phyloP scores from a whole-genome alignment of 768 basidiomycete species.

The Trametes gibbosa region DNA sequence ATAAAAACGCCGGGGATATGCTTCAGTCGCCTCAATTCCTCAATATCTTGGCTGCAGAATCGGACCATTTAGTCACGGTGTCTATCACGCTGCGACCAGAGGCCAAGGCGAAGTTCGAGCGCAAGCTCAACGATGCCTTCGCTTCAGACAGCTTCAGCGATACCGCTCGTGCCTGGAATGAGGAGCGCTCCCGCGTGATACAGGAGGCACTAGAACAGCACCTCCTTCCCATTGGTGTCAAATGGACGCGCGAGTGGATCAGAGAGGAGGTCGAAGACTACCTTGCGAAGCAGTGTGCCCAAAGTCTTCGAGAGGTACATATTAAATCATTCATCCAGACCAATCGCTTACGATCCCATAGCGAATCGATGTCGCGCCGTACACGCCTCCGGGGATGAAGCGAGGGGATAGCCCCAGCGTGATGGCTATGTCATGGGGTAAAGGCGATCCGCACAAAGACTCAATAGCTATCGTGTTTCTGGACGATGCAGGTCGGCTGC shows the following conservation, averaged over 20 bases:
- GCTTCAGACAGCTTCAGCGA: constrained; percentile 83
- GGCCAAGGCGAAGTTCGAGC: constrained; percentile 65
- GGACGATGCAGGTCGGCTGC: constrained; percentile 84
- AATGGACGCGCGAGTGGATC: constrained; percentile 87
- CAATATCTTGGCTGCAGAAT: constrained; percentile 86
- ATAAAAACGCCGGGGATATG: constrained; percentile 75
- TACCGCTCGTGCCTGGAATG: constrained; percentile 88
- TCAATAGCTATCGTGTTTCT: constrained; percentile 81
- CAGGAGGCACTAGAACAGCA: constrained; percentile 76
- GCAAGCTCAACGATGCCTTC: constrained; percentile 76
- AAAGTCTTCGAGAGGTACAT: constrained; percentile 67
- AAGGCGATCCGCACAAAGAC: constrained; percentile 92
- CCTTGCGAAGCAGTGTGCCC: constrained; percentile 65
- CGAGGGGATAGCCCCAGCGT: constrained; percentile 74
- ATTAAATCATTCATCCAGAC: background rate
- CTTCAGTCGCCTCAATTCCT: constrained; percentile 76
- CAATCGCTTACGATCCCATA: constrained; percentile 31
- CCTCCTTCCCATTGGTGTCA: constrained; percentile 80
- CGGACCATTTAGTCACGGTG: constrained; percentile 82
- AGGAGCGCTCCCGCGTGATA: constrained; percentile 73
- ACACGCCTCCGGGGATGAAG: constrained; percentile 55
- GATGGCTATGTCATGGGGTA: constrained; percentile 90
- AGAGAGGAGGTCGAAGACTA: constrained; percentile 88
- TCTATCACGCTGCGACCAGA: constrained; percentile 64
- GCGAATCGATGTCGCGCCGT: constrained; percentile 86